Evolutionary conservation across 306 rosid species (phyloP).

Genomic region (Parietaria judaica): DNA sequence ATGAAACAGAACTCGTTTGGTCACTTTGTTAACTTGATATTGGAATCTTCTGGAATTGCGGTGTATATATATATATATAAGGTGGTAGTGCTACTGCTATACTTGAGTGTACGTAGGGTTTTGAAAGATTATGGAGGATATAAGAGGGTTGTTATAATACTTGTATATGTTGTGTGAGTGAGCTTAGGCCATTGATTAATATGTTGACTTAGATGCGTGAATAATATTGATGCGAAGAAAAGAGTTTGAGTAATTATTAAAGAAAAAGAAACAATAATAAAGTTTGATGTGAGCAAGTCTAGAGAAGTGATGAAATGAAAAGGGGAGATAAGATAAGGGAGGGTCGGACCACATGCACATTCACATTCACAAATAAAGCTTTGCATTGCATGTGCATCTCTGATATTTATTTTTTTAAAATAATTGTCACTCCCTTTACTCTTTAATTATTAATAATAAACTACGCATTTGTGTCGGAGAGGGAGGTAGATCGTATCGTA

Average conservation of each 20-base stretch:
- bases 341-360: slow-evolving; percentile 51
- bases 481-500: too few species aligned
- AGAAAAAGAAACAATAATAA: slow-evolving; percentile 19
- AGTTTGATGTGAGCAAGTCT: slow-evolving; percentile 68
- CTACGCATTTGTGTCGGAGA: too few species aligned
- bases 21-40: slow-evolving; percentile 32
- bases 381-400: slow-evolving; percentile 68
- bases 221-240: too few species aligned
- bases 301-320: slow-evolving; percentile 29
- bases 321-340: slow-evolving; percentile 58
- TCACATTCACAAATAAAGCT: not conserved
- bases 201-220: slow-evolving; percentile 1
- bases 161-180: too few species aligned
- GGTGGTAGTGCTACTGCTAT: too few species aligned
- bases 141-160: not conserved
- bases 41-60: slow-evolving; percentile 30
- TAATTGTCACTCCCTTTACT: too few species aligned
- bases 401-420: slow-evolving; percentile 19
- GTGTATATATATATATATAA: too few species aligned
- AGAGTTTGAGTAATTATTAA: not conserved
- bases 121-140: not conserved
- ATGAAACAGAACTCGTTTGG: slow-evolving; percentile 21
- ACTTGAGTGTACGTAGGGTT: not conserved
- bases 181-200: not conserved
- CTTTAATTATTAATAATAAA: too few species aligned